Base-by-base conservation (phyloP, 83 land plant species). In the Picea abies region DNA sequence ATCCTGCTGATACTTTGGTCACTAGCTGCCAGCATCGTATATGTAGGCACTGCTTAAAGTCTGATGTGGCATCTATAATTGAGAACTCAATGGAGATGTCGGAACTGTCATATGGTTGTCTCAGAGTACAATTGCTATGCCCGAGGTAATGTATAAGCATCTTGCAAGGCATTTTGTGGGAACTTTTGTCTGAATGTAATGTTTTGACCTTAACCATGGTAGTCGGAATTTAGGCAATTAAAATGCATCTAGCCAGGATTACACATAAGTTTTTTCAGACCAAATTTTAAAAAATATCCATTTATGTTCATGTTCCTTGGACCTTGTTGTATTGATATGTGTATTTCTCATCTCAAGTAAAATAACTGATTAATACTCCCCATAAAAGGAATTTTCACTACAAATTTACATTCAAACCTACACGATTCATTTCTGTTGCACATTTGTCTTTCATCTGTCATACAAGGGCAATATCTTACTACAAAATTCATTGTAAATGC, bases 141-240 rank as follows among this genome's bases (percentile, higher is more conserved):
- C 78, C 61, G 32, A 47, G 78, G 77, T 73, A 44, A 73, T 26
- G 25, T 73, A 10, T 73, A 41, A 73, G 23, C 26, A 73, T n/a
- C 29, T 73, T 16, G n/a, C 20, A n/a, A 22, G 49, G 8, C 29
- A 10, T 1, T 9, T 75, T 47, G 49, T 47, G 25, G 60, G 4
- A 44, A 20, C 20, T 15, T n/a, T 47, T 49, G 23, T 47, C 20
- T 16, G 5, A 1, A 11, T 22, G 16, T 29, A 14, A 0, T 29
- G 0, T 35, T 35, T 71, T 71, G 6, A 44, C 32, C 47, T 17
- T 37, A 35, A 37, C 29, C n/a, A 16, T 71, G 75, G 47, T 5
- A 26, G n/a, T 71, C 35, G 41, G 72, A 68, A 7, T 68, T 22
- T 41, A 68, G 39, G 39, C 39, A 68, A 68, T 68, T 37, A 4